Conservation (phyloP, 768 basidiomycete genomes). For the Boletus reticulatus region DNA sequence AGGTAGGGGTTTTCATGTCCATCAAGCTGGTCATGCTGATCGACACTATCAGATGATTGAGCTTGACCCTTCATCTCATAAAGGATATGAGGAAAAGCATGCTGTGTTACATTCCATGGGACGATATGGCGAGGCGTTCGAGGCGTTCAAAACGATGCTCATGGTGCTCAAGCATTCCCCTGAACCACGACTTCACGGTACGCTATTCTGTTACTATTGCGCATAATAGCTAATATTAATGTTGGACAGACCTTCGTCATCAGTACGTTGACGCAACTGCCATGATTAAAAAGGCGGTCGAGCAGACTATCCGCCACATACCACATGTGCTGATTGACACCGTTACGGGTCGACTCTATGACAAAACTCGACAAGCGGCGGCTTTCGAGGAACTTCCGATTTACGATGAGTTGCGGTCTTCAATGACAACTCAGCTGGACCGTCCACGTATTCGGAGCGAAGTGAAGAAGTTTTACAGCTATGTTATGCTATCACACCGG, state of each 20-base stretch:
- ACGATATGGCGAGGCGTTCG: background rate
- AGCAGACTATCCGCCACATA: background rate
- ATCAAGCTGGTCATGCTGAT: too few species aligned
- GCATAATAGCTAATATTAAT: too few species aligned
- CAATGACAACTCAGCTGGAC: background rate
- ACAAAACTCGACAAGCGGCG: background rate
- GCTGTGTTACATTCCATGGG: background rate
- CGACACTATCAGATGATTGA: background rate
- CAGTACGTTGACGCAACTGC: background rate
- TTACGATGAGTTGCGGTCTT: slow-evolving; percentile 2
- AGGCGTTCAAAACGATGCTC: background rate
- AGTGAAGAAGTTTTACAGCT: background rate
- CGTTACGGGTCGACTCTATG: background rate
- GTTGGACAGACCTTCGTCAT: background rate
- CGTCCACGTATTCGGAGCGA: background rate
- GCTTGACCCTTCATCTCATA: background rate
- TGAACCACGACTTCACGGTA: too few species aligned
- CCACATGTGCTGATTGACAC: slow-evolving; percentile 6
- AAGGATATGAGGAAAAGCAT: background rate
- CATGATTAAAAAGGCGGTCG: background rate
- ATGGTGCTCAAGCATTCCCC: background rate
- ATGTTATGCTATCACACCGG: slow-evolving; percentile 5
- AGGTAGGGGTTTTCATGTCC: background rate
- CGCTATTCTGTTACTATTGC: too few species aligned
- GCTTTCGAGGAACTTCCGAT: slow-evolving; percentile 4